Base-by-base conservation (phyloP, 2,329 filamentous ascomycete species). In the Clarireedia hainanense region DNA sequence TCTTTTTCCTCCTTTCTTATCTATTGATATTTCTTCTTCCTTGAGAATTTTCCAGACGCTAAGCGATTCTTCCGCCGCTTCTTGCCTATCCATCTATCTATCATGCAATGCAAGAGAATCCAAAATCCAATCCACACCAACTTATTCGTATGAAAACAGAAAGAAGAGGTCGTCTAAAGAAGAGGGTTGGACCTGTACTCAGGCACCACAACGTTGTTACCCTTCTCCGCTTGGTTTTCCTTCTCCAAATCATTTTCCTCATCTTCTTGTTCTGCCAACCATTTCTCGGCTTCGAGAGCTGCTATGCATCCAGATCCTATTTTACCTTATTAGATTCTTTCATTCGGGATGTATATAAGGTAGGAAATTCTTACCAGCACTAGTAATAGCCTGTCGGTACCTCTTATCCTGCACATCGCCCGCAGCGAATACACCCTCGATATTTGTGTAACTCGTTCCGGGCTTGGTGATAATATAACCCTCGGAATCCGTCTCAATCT, bases 361-460 rank as follows among this genome's bases (percentile, higher is more conserved):
- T n/a, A n/a, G 17, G 39, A 24, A 23, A 0, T 14, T 24, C 85
- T 70, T 77, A 91, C 90, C 92, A 65, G 94, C 94, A 75, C 91
- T 96, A 62, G 94, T 99, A 64, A 99, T 95, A 47, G 94, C 94
- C 77, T 99, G 94, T 71, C 94, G 84, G 73, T 99, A 99, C 70
- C 86, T 84, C 85, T 97, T 99, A 72, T 99, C 95, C 77, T 99
- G 94, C 9, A 99, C 95, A 70, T 99, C 94, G 61, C 94, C 94
- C 9, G 92, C 94, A 39, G 94, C 94, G 70, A 96, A 99, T 20
- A 99, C 90, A 71, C 94, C 94, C 69, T 90, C 83, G 5, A 96
- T 74, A 73, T 84, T 96, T 48, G 94, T 99, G 68, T 87, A 79
- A 57, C 90, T 90, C 47, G 90, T 92, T 56, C 94, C 95, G 3